Conservation (phyloP, 2,329 filamentous ascomycete genomes). For the Diplodia sapinea region DNA sequence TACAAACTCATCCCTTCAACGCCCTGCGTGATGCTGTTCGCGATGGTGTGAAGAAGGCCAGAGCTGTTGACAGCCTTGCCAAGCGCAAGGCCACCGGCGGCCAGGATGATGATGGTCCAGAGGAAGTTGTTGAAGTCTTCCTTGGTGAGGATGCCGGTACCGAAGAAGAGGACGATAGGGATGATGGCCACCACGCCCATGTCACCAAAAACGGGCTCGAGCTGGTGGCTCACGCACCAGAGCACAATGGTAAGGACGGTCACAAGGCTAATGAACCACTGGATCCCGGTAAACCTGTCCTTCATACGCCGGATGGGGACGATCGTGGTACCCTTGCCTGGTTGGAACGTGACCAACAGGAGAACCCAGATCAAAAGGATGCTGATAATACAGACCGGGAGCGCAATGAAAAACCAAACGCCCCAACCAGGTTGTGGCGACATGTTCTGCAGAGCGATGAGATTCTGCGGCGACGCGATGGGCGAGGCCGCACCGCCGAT, state of each 20-base stretch:
- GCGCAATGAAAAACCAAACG: slow-evolving; percentile 94
- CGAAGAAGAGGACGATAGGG: slow-evolving; percentile 94
- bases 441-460: slow-evolving; percentile 97
- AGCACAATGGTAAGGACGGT: slow-evolving; percentile 84
- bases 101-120: slow-evolving; percentile 99
- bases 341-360: slow-evolving; percentile 82
- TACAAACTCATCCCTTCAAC: slow-evolving; percentile 85
- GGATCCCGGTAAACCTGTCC: slow-evolving; percentile 84
- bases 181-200: slow-evolving; percentile 99
- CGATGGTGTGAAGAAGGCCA: slow-evolving; percentile 87
- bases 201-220: slow-evolving; percentile 88
- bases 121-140: slow-evolving; percentile 99
- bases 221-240: slow-evolving; percentile 91
- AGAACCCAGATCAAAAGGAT: slow-evolving; percentile 89
- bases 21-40: slow-evolving; percentile 71
- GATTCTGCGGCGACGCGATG: slow-evolving; percentile 96
- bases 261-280: slow-evolving; percentile 89
- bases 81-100: slow-evolving; percentile 87
- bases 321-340: slow-evolving; percentile 83
- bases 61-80: slow-evolving; percentile 95
- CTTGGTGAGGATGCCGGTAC: slow-evolving; percentile 93
- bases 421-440: slow-evolving; percentile 88
- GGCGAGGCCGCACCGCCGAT: slow-evolving; percentile 96
- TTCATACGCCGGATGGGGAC: slow-evolving; percentile 89
- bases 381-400: slow-evolving; percentile 89